These are phyloP conservation scores for Stentor roeselii DNA, from an alignment of 73 alveolate genomes.

Conservation along the genomic window DNA sequence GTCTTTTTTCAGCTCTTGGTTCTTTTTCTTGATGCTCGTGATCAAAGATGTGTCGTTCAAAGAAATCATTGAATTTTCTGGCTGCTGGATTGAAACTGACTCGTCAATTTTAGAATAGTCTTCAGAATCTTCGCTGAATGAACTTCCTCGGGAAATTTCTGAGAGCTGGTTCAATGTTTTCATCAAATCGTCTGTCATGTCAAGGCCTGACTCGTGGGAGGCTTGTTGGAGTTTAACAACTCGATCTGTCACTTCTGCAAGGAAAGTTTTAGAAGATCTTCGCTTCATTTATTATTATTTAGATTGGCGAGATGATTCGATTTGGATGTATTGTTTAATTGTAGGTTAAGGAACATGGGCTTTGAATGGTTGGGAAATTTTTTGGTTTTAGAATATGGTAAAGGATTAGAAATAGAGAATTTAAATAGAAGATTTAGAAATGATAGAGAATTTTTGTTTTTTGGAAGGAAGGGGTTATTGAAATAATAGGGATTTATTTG, in stretches of 20 bases:
- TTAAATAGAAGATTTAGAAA: no score
- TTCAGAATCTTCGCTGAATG: not conserved
- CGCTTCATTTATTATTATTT: not conserved
- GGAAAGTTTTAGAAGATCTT: not conserved
- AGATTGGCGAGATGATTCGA: no score
- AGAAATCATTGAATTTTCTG: not conserved
- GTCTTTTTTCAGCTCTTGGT: not conserved
- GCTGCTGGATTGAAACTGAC: not conserved
- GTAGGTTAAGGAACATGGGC: no score
- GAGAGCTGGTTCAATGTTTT: not conserved
- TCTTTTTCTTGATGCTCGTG: not conserved
- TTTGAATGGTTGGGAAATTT: no score
- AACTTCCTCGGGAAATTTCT: not conserved
- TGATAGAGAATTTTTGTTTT: no score
- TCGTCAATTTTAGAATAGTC: not conserved
- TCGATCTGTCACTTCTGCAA: not conserved
- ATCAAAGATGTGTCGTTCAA: not conserved
- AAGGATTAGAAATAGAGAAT: no score
- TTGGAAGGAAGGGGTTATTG: no score
- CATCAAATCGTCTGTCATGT: not conserved
- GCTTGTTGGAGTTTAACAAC: not conserved
- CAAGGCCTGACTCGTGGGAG: conserved; percentile 1
- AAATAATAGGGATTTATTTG: no score
- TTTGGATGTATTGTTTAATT: no score
- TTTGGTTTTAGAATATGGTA: no score